Evolutionary conservation across 331 rosid genomes (phyloP), one percentile per base, ranked within the genome.

Genomic region (Stylosanthes scabra): DNA sequence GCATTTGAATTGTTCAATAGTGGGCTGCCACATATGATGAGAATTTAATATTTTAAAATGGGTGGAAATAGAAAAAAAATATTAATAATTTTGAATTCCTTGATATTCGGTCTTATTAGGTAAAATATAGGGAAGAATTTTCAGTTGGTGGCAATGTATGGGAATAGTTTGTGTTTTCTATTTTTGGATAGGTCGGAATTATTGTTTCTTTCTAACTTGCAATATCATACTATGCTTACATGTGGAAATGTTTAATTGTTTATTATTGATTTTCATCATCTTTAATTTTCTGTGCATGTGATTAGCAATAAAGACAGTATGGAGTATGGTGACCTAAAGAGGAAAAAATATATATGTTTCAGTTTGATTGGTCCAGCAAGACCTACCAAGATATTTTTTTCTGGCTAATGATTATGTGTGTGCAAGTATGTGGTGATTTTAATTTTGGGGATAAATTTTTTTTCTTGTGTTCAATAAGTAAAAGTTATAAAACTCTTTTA

Each of bases 121-220:
- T 68, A 68, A 76, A 50, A 61, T 49, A 59, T 59, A 40, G 81
- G 2, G 6, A 8, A 44, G 75, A 20, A 20, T 20, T 59, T 76
- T 59, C 12, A 16, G 47, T 49, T 60, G 70, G 65, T 11, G 11
- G 10, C 6, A 50, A 59, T 39, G 34, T 13, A 16, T 70, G 5
- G 20, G 74, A 40, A 58, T 39, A 3, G 41, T 58, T 3, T 63
- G 14, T 44, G 64, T 54, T 63, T 63, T 39, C 82, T 71, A 63
- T 64, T 78, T 46, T 71, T 9, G 70, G 68, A 58, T 61, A 52
- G 16, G 16, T 2, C 25, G 25, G 25, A 25, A 25, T 25, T 14
- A 2, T n/a, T 20, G 28, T 52, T n/a, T 52, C 16, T n/a, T 52
- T 52, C 8, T 3, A 52, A 52, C 58, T n/a, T 52, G 9, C 28